phyloP scores from a whole-genome alignment of 345 rosid species.

The Schrenkiella parvula region DNA sequence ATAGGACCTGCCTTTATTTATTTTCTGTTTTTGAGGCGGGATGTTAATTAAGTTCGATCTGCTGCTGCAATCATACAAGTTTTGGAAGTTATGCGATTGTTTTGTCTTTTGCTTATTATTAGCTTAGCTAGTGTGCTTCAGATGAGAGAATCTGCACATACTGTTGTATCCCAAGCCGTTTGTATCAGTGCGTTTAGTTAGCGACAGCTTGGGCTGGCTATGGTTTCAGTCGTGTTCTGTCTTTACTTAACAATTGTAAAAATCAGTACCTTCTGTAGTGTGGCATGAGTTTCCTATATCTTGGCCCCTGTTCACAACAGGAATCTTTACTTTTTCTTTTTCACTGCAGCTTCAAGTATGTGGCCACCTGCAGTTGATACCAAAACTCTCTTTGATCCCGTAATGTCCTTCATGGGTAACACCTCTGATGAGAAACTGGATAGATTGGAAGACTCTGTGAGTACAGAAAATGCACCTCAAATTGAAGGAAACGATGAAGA shows the following conservation, averaged over 20 bases:
- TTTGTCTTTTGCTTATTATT: background rate
- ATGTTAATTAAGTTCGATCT: background rate
- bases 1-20: background rate
- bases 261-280: background rate
- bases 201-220: background rate
- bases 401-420: slow-evolving; percentile 76
- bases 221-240: background rate
- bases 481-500: slow-evolving; percentile 44
- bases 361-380: slow-evolving; percentile 57
- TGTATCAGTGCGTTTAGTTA: background rate
- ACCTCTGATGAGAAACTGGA: slow-evolving; percentile 47
- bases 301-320: background rate
- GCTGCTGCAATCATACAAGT: slow-evolving; percentile 8
- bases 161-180: background rate
- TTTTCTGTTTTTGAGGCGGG: background rate
- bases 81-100: background rate
- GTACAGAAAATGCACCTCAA: slow-evolving; percentile 32
- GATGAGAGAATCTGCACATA: background rate
- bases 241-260: background rate
- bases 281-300: background rate
- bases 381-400: slow-evolving; percentile 53
- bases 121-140: slow-evolving; percentile 3
- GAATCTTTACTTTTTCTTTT: background rate
- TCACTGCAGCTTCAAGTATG: slow-evolving; percentile 50
- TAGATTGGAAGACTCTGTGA: slow-evolving; percentile 38